Percentiles rank a stretch among this genome's conserved stretches.
Conservation (phyloP, 2,329 filamentous ascomycete species). For the Xylariaceae sp. region DNA sequence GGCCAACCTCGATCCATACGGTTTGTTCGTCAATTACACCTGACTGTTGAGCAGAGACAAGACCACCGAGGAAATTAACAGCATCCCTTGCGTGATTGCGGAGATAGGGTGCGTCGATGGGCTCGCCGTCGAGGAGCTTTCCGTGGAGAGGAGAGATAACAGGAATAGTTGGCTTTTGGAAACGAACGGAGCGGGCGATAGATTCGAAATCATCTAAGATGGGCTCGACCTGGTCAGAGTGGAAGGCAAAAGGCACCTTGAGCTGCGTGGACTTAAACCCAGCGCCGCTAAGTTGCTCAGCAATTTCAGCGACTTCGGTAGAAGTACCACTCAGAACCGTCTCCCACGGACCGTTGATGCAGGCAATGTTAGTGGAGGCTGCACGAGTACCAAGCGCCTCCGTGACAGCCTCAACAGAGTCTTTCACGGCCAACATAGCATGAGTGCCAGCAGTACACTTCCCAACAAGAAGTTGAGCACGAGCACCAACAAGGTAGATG, state of each 20-base stretch:
- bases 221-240: constrained; percentile 66
- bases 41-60: constrained; percentile 61
- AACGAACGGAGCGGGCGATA: constrained; percentile 54
- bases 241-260: constrained; percentile 69
- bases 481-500: constrained; percentile 70
- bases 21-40: constrained; percentile 66
- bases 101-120: constrained; percentile 65
- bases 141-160: constrained; percentile 70
- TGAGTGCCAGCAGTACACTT: constrained; percentile 69
- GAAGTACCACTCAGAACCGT: constrained; percentile 68
- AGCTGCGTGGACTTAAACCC: constrained; percentile 64
- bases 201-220: constrained; percentile 63
- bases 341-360: constrained; percentile 75
- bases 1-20: constrained; percentile 74
- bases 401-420: constrained; percentile 53
- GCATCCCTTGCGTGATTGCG: constrained; percentile 66
- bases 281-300: constrained; percentile 47
- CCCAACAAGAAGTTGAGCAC: constrained; percentile 66
- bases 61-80: constrained; percentile 68
- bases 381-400: constrained; percentile 51
- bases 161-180: constrained; percentile 58
- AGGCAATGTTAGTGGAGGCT: constrained; percentile 58
- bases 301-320: constrained; percentile 43
- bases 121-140: constrained; percentile 59
- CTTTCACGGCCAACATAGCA: constrained; percentile 56